phyloP scores from a whole-genome alignment of 208 protist genomes.

The Tritrichomonas musculus region DNA sequence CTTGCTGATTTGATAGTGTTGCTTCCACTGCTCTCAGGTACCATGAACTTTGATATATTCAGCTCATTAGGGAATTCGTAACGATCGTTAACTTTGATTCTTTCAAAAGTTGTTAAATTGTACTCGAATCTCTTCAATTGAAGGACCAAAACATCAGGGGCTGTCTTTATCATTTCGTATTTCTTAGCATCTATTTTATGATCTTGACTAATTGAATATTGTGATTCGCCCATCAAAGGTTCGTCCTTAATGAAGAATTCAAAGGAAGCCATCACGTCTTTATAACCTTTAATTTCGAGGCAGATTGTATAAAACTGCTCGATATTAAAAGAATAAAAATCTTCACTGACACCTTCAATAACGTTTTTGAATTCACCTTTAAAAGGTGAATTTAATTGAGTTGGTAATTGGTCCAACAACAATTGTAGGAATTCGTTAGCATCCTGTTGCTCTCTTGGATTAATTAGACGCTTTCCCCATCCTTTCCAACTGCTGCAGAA shows the following conservation, averaged over 20 bases:
- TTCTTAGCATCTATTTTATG: not conserved
- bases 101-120: not conserved
- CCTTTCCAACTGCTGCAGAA: not conserved
- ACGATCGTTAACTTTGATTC: conserved; percentile 15
- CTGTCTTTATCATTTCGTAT: not conserved
- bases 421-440: not conserved
- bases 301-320: not conserved
- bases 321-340: not conserved
- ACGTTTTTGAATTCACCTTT: not conserved
- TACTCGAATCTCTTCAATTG: not conserved
- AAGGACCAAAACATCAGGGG: not conserved
- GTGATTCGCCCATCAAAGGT: not conserved
- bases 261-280: not conserved
- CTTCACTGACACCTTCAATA: not conserved
- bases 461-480: not conserved
- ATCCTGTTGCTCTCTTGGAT: not conserved
- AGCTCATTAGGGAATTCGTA: not conserved
- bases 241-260: not conserved
- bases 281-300: not conserved
- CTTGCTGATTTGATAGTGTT: no score
- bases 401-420: not conserved
- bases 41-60: no score
- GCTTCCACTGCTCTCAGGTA: no score
- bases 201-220: no score
- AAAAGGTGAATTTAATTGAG: not conserved